phyloP scores from a whole-genome alignment of 169 alveolate species.

The Plasmodium gallinaceum region DNA sequence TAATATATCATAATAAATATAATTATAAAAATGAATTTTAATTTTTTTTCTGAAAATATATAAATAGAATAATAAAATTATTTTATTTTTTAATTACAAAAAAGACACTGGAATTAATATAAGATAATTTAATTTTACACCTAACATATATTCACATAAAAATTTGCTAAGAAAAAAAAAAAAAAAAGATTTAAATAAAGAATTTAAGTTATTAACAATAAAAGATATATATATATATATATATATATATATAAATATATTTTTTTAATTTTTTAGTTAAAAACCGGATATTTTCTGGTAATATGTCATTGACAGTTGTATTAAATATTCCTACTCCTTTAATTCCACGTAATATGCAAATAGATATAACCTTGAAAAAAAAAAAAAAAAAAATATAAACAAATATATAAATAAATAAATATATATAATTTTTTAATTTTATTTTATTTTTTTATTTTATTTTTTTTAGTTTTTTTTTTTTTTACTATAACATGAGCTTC shows the following conservation, averaged over 20 bases:
- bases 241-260: not conserved
- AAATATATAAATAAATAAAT: slow-evolving; percentile 3
- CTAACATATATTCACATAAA: slow-evolving; percentile 26
- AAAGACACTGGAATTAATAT: slow-evolving; percentile 13
- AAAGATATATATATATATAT: not conserved
- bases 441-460: slow-evolving; percentile 2
- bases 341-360: slow-evolving; percentile 49
- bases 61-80: not conserved
- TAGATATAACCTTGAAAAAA: slow-evolving; percentile 43
- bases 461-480: no score
- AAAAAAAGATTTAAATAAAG: not conserved
- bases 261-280: slow-evolving; percentile 16
- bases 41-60: not conserved
- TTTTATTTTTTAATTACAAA: slow-evolving; percentile 42
- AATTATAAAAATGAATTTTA: not conserved
- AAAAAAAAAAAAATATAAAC: slow-evolving; percentile 4
- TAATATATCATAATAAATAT: not conserved
- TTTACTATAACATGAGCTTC: slow-evolving; percentile 42
- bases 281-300: slow-evolving; percentile 38
- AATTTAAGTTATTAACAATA: not conserved
- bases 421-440: not conserved
- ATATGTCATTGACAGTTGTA: slow-evolving; percentile 9
- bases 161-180: slow-evolving; percentile 20
- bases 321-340: slow-evolving; percentile 48
- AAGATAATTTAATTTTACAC: slow-evolving; percentile 5